Evolutionary conservation across 495 filamentous ascomycete species (phyloP).

Genomic region (Lasiosphaeria miniovina): DNA sequence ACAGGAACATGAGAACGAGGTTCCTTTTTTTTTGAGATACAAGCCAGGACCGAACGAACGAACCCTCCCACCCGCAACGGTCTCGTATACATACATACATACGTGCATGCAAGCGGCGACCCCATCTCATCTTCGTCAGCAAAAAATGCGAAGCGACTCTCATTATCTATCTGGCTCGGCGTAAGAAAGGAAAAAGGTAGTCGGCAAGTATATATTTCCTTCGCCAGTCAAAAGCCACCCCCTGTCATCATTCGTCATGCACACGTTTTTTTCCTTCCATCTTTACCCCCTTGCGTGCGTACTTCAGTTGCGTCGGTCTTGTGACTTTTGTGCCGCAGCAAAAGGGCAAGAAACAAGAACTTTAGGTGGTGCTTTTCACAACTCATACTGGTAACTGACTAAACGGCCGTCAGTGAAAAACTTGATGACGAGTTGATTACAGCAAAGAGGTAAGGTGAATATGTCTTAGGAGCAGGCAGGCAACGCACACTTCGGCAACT

Average conservation of each 20-base stretch:
- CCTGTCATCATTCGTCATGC: background rate
- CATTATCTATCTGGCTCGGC: background rate
- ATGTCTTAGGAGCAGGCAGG: background rate
- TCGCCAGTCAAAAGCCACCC: background rate
- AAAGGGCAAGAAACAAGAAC: too few species aligned
- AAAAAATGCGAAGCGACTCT: background rate
- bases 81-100: background rate
- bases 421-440: background rate
- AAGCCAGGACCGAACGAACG: background rate
- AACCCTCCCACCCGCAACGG: background rate
- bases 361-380: too few species aligned
- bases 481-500: background rate
- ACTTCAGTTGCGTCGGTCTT: too few species aligned
- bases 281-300: too few species aligned
- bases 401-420: background rate
- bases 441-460: background rate
- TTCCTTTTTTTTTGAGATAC: constrained; percentile 4
- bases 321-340: too few species aligned
- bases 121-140: background rate
- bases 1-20: constrained; percentile 4
- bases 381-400: too few species aligned
- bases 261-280: background rate
- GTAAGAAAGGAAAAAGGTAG: background rate
- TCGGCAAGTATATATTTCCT: background rate
- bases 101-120: background rate